phyloP scores from a whole-genome alignment of 805 yeast species.

The Candida quercuum region DNA sequence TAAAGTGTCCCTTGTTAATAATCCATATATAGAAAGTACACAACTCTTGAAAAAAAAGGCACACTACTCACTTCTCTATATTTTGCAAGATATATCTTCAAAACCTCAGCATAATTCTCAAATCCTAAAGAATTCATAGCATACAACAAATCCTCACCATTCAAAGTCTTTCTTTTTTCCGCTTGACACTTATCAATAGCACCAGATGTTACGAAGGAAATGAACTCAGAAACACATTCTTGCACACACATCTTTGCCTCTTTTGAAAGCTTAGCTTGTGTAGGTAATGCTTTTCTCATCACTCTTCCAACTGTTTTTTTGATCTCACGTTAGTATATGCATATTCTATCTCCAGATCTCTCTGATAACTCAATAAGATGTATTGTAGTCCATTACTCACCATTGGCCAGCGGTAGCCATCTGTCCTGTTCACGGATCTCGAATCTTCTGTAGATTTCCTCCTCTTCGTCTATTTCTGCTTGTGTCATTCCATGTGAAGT shows the following conservation, averaged over 20 bases:
- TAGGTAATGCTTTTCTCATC: conserved; percentile 68
- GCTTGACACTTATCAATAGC: conserved; percentile 69
- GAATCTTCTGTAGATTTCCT: conserved; percentile 24
- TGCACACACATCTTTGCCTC: conserved; percentile 80
- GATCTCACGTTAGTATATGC: conserved; percentile 7
- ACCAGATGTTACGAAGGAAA: conserved; percentile 75
- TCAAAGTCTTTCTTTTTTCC: conserved; percentile 71
- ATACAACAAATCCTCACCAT: conserved; percentile 73
- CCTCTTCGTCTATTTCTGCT: conserved; percentile 9
- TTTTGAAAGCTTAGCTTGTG: conserved; percentile 68
- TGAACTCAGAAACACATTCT: conserved; percentile 78
- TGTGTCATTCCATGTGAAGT: too few relatives aligned
- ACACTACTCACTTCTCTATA: conserved; percentile 43
- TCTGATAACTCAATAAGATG: background rate
- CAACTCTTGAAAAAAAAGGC: background rate
- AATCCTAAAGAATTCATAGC: conserved; percentile 72
- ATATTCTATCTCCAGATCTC: too few relatives aligned
- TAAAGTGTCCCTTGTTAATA: conserved; percentile 1
- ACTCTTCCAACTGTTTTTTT: conserved; percentile 51
- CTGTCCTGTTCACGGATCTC: conserved; percentile 73
- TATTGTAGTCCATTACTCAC: too few relatives aligned
- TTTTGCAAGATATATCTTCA: conserved; percentile 71
- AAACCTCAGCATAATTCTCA: conserved; percentile 75
- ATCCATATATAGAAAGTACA: too few relatives aligned
- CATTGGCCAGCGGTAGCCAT: conserved; percentile 78